Percentiles rank a stretch among this genome's conserved stretches.
phyloP scores from a whole-genome alignment of 2,329 filamentous ascomycete species.

The Leptographium wingfieldii region DNA sequence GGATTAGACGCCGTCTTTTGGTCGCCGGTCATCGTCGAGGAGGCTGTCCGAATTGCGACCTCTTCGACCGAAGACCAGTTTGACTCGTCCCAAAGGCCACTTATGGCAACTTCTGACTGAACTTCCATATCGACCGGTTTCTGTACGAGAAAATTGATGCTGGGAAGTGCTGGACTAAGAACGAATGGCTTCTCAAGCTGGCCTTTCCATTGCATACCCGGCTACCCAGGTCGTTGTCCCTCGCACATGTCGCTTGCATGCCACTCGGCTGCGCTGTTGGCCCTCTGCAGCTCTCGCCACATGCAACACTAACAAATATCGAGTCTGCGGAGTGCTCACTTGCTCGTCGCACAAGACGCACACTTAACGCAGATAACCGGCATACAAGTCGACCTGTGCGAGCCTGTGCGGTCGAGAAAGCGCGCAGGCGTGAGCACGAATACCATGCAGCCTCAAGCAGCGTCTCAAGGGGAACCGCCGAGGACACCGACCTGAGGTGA shows the following conservation, averaged over 20 bases:
- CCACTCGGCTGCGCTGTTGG: not conserved
- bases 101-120: not conserved
- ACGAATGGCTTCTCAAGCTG: not conserved
- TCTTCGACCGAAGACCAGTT: not conserved
- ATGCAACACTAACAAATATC: not conserved
- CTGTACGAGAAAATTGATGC: not conserved
- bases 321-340: not conserved
- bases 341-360: not conserved
- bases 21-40: not conserved
- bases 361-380: not conserved
- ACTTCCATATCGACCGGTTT: not conserved
- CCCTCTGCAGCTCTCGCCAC: no score
- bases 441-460: no score
- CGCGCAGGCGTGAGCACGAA: not conserved
- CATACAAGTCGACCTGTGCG: not conserved
- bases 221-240: not conserved
- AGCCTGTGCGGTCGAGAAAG: not conserved
- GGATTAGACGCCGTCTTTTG: not conserved
- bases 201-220: not conserved
- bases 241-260: not conserved
- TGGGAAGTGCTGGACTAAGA: not conserved
- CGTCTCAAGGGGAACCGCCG: no score
- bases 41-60: not conserved
- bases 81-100: not conserved
- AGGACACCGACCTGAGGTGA: no score